Evolutionary conservation across 2,329 filamentous ascomycete genomes (phyloP), one percentile per base, ranked within the genome.

Genomic region (Alternaria alternata): DNA sequence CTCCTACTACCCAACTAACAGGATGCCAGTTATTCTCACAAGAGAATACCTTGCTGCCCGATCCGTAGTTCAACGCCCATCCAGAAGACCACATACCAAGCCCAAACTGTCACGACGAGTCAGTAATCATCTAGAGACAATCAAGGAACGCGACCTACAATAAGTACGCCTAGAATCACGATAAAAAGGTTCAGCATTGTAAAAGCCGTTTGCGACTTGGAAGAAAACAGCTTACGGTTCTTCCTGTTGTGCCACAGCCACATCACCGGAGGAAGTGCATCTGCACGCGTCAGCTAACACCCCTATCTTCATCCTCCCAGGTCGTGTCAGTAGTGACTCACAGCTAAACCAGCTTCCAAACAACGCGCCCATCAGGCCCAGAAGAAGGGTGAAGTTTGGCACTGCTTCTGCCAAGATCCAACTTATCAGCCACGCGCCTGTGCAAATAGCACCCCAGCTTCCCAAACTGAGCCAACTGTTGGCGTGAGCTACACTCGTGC

Each of bases 371-470:
- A 91, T 86, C 36, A 92, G 77, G 5, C 86, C 86, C n/a, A 92
- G 79, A 8, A 92, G 79, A 47, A 87, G 83, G 70, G 86, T 87
- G 79, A 92, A 93, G 49, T 88, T 85, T 0, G 90, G 90, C 7
- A 92, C 88, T 0, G 87, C 86, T 71, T 89, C 85, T 5, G 90
- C 88, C 59, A 93, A 88, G 59, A 92, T 76, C 83, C 88, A 90
- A 2, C 88, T 87, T 5, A 90, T 56, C 6, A 86, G 65, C 87
- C 89, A 91, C 16, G 87, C 75, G 12, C 67, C 73, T 0, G 83
- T 71, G 1, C 85, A 84, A 46, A 92, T 86, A 7, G 65, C 82
- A 12, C 87, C 66, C 90, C 90, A 92, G 12, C 82, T 82, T 5
- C 82, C 62, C 8, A 73, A 9, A 24, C 65, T 70, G 57, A 69